A percentile compares a stretch with the other conserved stretches of the same genome.
Evolutionary conservation across 306 rosid species (phyloP).

Genomic region (Senna tora): DNA sequence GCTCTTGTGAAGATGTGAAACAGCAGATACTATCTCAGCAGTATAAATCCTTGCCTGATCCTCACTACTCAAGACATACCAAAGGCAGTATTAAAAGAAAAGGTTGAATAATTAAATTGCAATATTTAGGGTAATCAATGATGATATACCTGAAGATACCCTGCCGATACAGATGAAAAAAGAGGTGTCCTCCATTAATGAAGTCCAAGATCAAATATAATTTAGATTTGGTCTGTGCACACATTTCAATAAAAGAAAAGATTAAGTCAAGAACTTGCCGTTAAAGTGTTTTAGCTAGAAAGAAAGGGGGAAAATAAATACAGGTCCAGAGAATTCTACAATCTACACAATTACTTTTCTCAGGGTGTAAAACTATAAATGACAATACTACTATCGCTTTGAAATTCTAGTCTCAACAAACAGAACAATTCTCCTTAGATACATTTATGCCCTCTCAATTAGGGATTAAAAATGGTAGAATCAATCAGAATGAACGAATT

Average conservation of each 20-base stretch:
- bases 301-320: neutral
- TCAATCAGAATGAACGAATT: neutral
- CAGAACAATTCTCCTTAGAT: neutral
- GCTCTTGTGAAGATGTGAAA: constrained; percentile 83
- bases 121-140: neutral
- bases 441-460: neutral
- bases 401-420: neutral
- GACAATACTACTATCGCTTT: neutral
- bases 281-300: neutral
- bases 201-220: constrained; percentile 91
- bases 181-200: constrained; percentile 94
- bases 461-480: neutral
- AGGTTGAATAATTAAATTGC: constrained; percentile 14
- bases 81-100: constrained; percentile 45
- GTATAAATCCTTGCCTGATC: constrained; percentile 94
- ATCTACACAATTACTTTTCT: neutral
- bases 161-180: constrained; percentile 85
- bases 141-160: constrained; percentile 78
- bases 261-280: constrained; percentile 11
- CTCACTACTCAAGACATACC: constrained; percentile 74
- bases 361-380: neutral
- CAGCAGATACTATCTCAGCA: constrained; percentile 95
- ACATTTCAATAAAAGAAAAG: constrained; percentile 22
- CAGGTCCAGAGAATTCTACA: too few relatives aligned
- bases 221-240: constrained; percentile 78